phyloP scores from a whole-genome alignment of 768 basidiomycete genomes.

The Boletus bicolor region DNA sequence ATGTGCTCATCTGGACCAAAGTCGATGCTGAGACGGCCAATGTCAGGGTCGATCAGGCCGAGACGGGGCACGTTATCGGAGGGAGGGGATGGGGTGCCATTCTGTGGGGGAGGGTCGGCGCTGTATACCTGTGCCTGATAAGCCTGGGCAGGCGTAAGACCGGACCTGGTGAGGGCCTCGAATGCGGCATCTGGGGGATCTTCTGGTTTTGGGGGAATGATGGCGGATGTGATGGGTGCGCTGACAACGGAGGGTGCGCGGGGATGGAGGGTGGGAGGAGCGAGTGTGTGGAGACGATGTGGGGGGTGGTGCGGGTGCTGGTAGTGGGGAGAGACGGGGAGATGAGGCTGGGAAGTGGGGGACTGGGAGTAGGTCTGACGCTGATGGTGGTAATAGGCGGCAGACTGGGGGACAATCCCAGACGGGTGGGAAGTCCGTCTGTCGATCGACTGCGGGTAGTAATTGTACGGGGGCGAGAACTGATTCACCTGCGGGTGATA shows the following conservation, averaged over 20 bases:
- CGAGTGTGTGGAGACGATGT: constrained; percentile 30
- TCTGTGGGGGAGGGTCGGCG: constrained; percentile 39
- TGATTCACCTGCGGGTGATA: constrained; percentile 26
- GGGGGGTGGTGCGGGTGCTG: constrained; percentile 20
- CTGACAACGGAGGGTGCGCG: constrained; percentile 53
- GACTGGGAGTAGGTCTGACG: constrained; percentile 36
- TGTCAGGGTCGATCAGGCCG: constrained; percentile 50
- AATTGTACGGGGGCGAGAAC: constrained; percentile 38
- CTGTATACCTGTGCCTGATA: constrained; percentile 75
- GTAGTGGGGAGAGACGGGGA: constrained; percentile 10
- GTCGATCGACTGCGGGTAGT: constrained; percentile 41
- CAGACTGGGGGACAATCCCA: constrained; percentile 32
- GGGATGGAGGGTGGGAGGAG: constrained; percentile 39
- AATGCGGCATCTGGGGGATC: constrained; percentile 47
- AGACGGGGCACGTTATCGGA: constrained; percentile 36
- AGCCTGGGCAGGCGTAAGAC: constrained; percentile 73
- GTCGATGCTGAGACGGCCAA: constrained; percentile 57
- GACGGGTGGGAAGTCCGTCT: constrained; percentile 47
- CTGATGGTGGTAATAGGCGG: constrained; percentile 15
- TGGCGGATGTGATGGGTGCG: constrained; percentile 38
- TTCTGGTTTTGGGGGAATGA: constrained; percentile 46
- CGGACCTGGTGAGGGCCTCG: constrained; percentile 45
- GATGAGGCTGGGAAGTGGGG: constrained; percentile 24
- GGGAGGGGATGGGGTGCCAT: constrained; percentile 27
- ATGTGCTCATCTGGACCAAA: constrained; percentile 41